Base-by-base conservation (phyloP, 371 early-diverging fungal genomes). In the Basidiobolus meristosporus region DNA sequence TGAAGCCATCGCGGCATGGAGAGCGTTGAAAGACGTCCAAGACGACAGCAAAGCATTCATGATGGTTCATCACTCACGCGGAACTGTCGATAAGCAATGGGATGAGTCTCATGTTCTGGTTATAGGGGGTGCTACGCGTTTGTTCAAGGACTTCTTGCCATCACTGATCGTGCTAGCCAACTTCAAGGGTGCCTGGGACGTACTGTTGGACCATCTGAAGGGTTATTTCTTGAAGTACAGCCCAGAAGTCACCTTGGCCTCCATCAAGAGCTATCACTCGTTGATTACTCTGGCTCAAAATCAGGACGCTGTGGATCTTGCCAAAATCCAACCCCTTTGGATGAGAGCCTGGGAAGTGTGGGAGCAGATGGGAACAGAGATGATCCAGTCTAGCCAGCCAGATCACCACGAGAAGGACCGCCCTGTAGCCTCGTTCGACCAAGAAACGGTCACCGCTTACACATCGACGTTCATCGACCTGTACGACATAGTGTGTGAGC, bases 91-190 rank as follows among this genome's bases (percentile, higher is more conserved):
- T 36, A 87, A 86, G 45, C 90, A 88, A 51, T 97, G 97, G 97
- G 92, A 97, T 44, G 97, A 92, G 55, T 88, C 95, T 0, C 82
- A 82, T 26, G 82, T 84, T 0, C 52, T 90, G 2, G 77, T 89
- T 4, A 52, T 89, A 19, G 70, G 58, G 20, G 84, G 90, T 0
- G 56, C 88, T 11, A 70, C 83, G 10, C 65, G 55, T 9, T 68
- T 82, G 19, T 73, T 83, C 33, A 60, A 69, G 20, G 74, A 72
- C 26, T 80, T 86, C 46, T 53, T 85, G 36, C 54, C 47, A 0
- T 60, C 73, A 16, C 52, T 77, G 23, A 59, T 70, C 31, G 48
- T 57, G 0, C 47, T 81, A 23, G 61, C 70, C 0, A 63, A 70
- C 28, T 79, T 81, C 40, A 53, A 68, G 30, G 48, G 59, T 1